Base-by-base conservation (phyloP, 495 filamentous ascomycete genomes). In the Penicillium antarcticum region DNA sequence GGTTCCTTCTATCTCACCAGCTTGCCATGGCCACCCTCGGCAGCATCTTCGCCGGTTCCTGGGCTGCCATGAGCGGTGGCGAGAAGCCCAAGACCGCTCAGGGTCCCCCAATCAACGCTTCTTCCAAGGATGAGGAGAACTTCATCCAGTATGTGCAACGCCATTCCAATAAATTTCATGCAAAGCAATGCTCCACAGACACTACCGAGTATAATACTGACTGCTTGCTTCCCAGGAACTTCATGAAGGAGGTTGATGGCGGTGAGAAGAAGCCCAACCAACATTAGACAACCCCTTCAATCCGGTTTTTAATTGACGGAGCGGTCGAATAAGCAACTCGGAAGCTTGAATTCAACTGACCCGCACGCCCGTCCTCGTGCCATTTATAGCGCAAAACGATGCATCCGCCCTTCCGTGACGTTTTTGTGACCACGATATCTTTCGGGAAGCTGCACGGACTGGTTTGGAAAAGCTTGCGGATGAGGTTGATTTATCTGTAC, bases 41-140 rank as follows among this genome's bases (percentile, higher is more conserved):
- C 62, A 71, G 82, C 23, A 61, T 86, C 17, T 85, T 87, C 65
- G 81, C 74, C 60, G 79, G 80, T 51, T 63, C 68, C 52, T 83
- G 70, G 42, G 56, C 80, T 46, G 70, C 79, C 26, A 63, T 77
- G 57, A 64, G 85, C 48, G 87, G 89, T 57, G 73, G 80, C 61
- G 81, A 81, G 71, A 83, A 84, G 73, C 72, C 84, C 70, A 58
- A 79, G 63, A 80, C 74, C 61, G 65, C 68, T 45, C 64, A 69
- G 56, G 69, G 81, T 51, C 92, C 92, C 49, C 88, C 90, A 23
- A 89, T 96, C 78, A 87, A 92, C 70, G 91, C 92, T 38, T 75
- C 77, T 51, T 92, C 84, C 75, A 86, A 89, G 66, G 92, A 97
- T 66, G 92, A 98, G 81, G 91, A 95, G 78, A 85, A 86, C 60